Evolutionary conservation across 164 flowering plant species (phyloP).

Genomic region (Chloranthus sessilifolius): DNA sequence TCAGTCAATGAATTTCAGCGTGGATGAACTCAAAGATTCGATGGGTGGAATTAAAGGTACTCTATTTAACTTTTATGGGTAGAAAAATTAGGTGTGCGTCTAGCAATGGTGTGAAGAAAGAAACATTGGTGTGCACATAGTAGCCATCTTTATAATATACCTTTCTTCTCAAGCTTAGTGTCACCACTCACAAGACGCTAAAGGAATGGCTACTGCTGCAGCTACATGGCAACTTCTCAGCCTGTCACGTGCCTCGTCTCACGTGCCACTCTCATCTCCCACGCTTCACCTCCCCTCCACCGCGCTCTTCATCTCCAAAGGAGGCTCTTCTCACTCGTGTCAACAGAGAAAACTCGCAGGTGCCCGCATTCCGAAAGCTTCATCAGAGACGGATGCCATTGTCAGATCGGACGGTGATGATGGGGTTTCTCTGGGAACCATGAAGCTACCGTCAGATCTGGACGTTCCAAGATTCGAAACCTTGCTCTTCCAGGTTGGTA

Average conservation of each 20-base stretch:
- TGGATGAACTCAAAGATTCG: no score
- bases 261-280: conserved; percentile 9
- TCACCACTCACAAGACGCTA: no score
- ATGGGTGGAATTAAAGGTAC: no score
- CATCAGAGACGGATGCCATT: conserved; percentile 20
- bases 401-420: conserved; percentile 35
- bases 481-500: conserved; percentile 64
- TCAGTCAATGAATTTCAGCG: no score
- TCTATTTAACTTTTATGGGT: no score
- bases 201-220: no score
- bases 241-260: conserved; percentile 4
- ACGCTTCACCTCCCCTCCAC: conserved; percentile 1
- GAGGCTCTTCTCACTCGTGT: not conserved
- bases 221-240: conserved; percentile 16
- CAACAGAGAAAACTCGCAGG: conserved; percentile 3
- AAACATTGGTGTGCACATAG: no score
- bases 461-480: conserved; percentile 59
- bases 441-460: conserved; percentile 58
- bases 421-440: conserved; percentile 74
- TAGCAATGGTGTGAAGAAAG: no score
- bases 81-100: no score
- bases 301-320: not conserved
- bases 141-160: no score
- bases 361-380: conserved; percentile 26
- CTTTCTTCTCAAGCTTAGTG: no score